Conservation (phyloP, 306 rosid species). For the Cucurbita argyrosperma region DNA sequence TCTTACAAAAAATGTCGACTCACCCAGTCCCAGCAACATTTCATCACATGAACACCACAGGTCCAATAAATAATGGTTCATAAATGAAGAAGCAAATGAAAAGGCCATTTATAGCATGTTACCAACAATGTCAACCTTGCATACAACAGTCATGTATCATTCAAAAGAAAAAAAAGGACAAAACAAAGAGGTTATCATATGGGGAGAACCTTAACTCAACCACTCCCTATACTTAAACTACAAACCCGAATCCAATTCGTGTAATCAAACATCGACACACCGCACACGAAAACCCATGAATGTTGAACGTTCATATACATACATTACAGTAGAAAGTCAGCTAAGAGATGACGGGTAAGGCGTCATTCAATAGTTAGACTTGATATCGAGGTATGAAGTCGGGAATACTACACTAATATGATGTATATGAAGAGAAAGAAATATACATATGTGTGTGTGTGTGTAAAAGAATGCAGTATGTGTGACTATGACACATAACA, state of each 20-base stretch:
- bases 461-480: background rate
- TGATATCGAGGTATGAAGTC: background rate
- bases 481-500: constrained; percentile 10
- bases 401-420: background rate
- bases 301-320: background rate
- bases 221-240: background rate
- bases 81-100: background rate
- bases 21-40: background rate
- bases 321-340: background rate
- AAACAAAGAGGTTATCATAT: background rate
- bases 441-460: background rate
- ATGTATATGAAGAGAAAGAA: background rate
- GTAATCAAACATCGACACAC: background rate
- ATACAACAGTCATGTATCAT: background rate
- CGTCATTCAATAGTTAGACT: background rate
- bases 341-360: background rate
- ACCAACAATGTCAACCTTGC: constrained; percentile 5
- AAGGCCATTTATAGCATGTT: constrained; percentile 3
- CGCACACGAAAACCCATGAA: background rate
- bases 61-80: background rate
- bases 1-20: background rate
- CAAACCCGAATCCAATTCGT: background rate
- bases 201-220: background rate
- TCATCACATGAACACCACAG: constrained; percentile 6
- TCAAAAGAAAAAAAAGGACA: background rate